phyloP scores from a whole-genome alignment of 2,329 filamentous ascomycete genomes.

The Lecanicillium sp. region DNA sequence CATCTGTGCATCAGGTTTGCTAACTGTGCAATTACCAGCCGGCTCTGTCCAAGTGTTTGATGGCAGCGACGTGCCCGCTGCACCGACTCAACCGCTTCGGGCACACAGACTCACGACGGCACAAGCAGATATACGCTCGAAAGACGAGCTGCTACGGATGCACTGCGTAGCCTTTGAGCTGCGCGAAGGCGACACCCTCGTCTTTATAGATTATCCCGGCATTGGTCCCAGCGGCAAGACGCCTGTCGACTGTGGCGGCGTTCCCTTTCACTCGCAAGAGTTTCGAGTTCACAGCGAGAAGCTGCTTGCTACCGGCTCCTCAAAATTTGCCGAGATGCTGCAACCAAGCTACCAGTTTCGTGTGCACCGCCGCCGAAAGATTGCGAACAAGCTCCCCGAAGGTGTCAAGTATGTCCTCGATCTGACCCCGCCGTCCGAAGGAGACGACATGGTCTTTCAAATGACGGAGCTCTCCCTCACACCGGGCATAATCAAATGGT shows the following conservation, averaged over 20 bases:
- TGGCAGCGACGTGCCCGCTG: no score
- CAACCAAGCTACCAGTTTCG: conserved; percentile 32
- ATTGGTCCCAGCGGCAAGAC: conserved; percentile 10
- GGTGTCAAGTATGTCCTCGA: conserved; percentile 54
- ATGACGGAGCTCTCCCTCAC: conserved; percentile 53
- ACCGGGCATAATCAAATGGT: conserved; percentile 48
- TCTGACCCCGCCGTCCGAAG: conserved; percentile 53
- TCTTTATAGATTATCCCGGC: conserved; percentile 32
- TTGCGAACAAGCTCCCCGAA: conserved; percentile 24
- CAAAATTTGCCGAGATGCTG: conserved; percentile 38
- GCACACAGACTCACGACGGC: no score
- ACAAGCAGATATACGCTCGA: no score
- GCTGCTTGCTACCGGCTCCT: conserved; percentile 37
- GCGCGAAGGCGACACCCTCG: conserved; percentile 32
- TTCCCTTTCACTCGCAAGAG: conserved; percentile 23
- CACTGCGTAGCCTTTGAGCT: conserved; percentile 13
- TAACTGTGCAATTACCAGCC: no score
- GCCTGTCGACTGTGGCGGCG: conserved; percentile 27
- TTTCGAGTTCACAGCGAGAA: conserved; percentile 39
- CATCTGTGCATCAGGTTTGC: no score
- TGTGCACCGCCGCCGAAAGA: conserved; percentile 26
- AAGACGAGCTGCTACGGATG: conserved; percentile 6
- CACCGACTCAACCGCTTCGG: no score
- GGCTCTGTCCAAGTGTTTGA: no score
- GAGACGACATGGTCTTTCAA: conserved; percentile 53